Conservation (phyloP, 257 asterid species). For the Lantana camara region DNA sequence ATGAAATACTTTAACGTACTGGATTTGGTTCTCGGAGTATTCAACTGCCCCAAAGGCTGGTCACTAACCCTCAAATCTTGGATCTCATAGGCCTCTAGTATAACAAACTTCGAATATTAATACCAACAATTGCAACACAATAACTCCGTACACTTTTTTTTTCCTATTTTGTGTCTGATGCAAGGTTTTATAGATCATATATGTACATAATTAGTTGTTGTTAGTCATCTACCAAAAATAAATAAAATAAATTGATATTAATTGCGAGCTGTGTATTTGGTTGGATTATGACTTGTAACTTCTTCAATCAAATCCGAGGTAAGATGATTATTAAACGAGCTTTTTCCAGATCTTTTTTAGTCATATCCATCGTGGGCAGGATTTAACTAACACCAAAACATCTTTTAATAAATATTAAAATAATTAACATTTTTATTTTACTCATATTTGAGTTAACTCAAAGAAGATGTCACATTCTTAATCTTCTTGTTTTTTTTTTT, state of each 20-base stretch:
- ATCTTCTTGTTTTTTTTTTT: too few relatives aligned
- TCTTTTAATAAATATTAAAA: too few relatives aligned
- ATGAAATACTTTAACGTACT: too few relatives aligned
- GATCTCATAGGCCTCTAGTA: constrained; percentile 3
- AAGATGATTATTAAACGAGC: background rate
- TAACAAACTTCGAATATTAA: background rate
- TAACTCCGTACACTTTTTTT: background rate
- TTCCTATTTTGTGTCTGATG: constrained; percentile 3
- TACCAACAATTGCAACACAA: background rate
- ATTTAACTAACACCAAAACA: background rate
- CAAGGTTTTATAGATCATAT: background rate
- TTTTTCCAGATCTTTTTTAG: background rate
- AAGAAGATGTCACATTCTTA: too few relatives aligned
- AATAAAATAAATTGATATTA: too few relatives aligned
- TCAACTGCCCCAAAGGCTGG: constrained; percentile 17
- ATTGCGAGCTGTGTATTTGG: constrained; percentile 1
- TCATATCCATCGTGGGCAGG: background rate
- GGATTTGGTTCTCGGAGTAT: background rate
- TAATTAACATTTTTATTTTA: too few relatives aligned
- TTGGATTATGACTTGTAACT: constrained; percentile 13
- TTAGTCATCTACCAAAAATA: constrained; percentile 18
- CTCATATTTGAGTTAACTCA: too few relatives aligned
- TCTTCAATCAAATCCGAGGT: background rate
- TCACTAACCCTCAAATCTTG: constrained; percentile 2
- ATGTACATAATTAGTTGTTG: constrained; percentile 20